Evolutionary conservation across 129 eudicot species (phyloP).

Genomic region (Scalesia atractyloides): DNA sequence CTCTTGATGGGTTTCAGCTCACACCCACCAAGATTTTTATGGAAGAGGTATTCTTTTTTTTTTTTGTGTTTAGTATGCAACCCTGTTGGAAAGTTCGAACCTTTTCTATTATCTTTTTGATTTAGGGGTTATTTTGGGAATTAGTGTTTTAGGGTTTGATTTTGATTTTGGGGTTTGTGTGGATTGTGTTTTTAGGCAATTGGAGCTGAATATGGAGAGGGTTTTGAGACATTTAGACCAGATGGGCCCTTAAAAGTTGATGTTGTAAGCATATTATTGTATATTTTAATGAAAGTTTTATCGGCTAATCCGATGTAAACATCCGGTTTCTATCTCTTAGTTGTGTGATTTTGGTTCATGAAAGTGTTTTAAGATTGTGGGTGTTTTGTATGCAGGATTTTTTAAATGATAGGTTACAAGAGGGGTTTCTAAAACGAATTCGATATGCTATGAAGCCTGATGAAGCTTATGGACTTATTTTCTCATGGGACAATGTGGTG

Average conservation of each 20-base stretch:
- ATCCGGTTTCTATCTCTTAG: not conserved
- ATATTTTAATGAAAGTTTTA: not conserved
- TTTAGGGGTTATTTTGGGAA: not conserved
- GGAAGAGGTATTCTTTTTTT: conserved; percentile 62
- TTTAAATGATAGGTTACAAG: conserved; percentile 84
- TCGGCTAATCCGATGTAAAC: not conserved
- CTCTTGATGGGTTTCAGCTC: conserved; percentile 46
- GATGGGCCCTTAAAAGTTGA: conserved; percentile 94
- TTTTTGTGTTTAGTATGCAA: not conserved
- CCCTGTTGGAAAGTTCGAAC: not conserved
- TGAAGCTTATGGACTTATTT: conserved; percentile 95
- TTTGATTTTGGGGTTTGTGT: not conserved
- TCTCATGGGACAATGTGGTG: conserved; percentile 98
- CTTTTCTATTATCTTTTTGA: not conserved
- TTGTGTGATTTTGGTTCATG: not conserved
- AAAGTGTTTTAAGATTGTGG: not conserved
- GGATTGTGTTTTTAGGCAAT: conserved; percentile 53
- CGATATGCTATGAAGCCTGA: conserved; percentile 99
- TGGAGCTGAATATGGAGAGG: conserved; percentile 99
- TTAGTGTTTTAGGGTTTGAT: not conserved
- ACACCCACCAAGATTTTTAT: conserved; percentile 60
- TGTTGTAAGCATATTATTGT: conserved; percentile 57
- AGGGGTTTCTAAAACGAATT: conserved; percentile 78
- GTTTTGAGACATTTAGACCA: conserved; percentile 91
- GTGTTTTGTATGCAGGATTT: conserved; percentile 59